Evolutionary conservation across 192 early-diverging fungal species (phyloP), one percentile per base, ranked within the genome.

Genomic region (Entomortierella beljakovae): DNA sequence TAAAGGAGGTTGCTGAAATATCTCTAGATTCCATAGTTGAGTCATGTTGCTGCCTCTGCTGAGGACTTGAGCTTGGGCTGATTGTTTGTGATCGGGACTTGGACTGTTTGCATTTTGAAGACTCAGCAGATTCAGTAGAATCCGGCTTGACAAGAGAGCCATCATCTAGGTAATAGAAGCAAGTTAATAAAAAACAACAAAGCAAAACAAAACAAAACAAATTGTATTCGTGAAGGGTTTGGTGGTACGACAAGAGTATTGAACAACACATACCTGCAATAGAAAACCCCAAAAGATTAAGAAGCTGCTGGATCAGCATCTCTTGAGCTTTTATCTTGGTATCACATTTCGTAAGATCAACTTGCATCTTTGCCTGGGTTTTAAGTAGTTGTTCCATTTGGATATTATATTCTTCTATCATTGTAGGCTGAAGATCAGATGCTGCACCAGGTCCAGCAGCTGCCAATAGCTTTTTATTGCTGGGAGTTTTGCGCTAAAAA

Each of bases 301-400:
- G 42, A 29, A 88, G 70, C 23, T 66, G 66, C 9, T 82, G 82
- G n/a, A 87, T 71, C n/a, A 88, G 34, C 56, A 71, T 46, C 53
- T 88, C 85, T 40, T 88, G 86, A 6, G 65, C 71, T 40, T 61
- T 56, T 73, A 88, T 76, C 55, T 67, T 84, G 56, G 81, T 80
- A 49, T 83, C 73, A 52, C 83, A 88, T 11, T 74, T 64, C 10
- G 46, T 42, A 8, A 88, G 51, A 68, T 88, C 82, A 51, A 70
- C 63, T 31, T 80, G 80, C 81, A 87, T 84, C 35, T 65, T 76
- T 20, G 69, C 61, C 57, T 86, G 83, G 20, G 64, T 55, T 52
- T 77, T 76, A 16, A 81, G 62, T 42, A 88, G 46, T 26, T 80
- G 63, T 34, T 82, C 79, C 3, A 86, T 48, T 52, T 85, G 83